Evolutionary conservation across 768 basidiomycete species (phyloP).

Genomic region (Naematelia aurantialba): DNA sequence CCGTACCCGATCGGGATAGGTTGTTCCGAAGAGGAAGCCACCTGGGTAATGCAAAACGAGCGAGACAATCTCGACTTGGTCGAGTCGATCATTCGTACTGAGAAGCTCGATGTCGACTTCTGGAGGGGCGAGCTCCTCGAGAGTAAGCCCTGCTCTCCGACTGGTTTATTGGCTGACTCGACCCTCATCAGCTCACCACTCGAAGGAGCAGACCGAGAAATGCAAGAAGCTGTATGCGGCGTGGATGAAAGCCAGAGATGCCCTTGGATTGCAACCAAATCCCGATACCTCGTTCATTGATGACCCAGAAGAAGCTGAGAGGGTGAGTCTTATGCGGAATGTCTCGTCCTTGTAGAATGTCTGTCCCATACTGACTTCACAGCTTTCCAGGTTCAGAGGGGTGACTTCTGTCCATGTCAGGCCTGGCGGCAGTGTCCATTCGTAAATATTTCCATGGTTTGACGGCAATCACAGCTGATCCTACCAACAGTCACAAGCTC

Average conservation of each 20-base stretch:
- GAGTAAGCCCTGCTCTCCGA: constrained; percentile 4
- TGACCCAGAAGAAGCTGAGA: constrained; percentile 5
- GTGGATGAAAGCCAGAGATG: constrained; percentile 2
- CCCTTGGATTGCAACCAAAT: background rate
- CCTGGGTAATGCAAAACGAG: constrained; percentile 23
- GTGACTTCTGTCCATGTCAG: constrained; percentile 5
- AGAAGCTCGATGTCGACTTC: constrained; percentile 26
- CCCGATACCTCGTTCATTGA: constrained; percentile 9
- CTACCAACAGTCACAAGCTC: constrained; percentile 23
- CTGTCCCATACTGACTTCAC: background rate
- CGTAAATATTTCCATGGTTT: background rate
- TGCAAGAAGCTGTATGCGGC: constrained; percentile 5
- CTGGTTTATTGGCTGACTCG: background rate
- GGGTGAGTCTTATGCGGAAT: background rate
- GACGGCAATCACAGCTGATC: background rate
- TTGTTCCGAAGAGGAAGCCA: constrained; percentile 16
- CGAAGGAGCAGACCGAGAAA: constrained; percentile 9
- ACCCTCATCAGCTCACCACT: constrained; percentile 5
- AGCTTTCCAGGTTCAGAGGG: background rate
- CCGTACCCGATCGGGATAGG: constrained; percentile 23
- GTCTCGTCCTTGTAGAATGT: background rate
- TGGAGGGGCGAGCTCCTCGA: constrained; percentile 32
- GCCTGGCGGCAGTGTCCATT: constrained; percentile 3
- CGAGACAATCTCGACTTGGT: constrained; percentile 31
- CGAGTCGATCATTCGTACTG: constrained; percentile 14